Conservation (phyloP, 805 yeast genomes). For the Novakomyces olei region DNA sequence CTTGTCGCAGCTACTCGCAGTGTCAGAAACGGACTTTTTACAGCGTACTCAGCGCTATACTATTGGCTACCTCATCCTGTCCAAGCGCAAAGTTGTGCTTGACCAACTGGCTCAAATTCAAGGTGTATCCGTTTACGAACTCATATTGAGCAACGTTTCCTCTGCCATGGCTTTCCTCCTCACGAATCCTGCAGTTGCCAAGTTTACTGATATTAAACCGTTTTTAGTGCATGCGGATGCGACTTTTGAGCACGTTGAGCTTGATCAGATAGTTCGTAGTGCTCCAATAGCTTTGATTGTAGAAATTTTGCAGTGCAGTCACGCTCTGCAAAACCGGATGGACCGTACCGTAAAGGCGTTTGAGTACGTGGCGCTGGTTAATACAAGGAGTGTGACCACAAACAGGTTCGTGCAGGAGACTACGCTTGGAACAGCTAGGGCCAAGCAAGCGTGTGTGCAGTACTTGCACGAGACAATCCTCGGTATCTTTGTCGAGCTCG, state of each 20-base stretch:
- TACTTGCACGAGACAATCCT: conserved; percentile 38
- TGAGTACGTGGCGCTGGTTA: conserved; percentile 6
- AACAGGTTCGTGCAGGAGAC: background rate
- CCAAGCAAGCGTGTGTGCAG: too few species aligned
- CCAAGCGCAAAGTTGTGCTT: conserved; percentile 39
- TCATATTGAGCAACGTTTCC: too few species aligned
- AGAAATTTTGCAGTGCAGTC: conserved; percentile 22
- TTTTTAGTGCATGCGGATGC: conserved; percentile 32
- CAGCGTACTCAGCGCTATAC: conserved; percentile 49
- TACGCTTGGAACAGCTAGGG: too few species aligned
- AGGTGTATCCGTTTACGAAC: too few species aligned
- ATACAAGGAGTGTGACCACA: background rate
- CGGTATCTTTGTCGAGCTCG: conserved; percentile 56
- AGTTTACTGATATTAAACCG: too few species aligned
- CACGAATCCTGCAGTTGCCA: too few species aligned
- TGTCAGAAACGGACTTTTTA: conserved; percentile 39
- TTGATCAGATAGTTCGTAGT: conserved; percentile 14
- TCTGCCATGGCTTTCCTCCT: too few species aligned
- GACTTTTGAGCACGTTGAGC: conserved; percentile 18
- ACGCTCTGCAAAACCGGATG: conserved; percentile 6
- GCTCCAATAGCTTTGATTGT: conserved; percentile 11
- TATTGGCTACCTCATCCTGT: conserved; percentile 51
- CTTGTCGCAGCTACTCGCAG: conserved; percentile 42
- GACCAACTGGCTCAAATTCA: conserved; percentile 36
- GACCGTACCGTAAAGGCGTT: conserved; percentile 7